phyloP scores from a whole-genome alignment of 2,329 filamentous ascomycete species.

The Thermothelomyces thermophilus region DNA sequence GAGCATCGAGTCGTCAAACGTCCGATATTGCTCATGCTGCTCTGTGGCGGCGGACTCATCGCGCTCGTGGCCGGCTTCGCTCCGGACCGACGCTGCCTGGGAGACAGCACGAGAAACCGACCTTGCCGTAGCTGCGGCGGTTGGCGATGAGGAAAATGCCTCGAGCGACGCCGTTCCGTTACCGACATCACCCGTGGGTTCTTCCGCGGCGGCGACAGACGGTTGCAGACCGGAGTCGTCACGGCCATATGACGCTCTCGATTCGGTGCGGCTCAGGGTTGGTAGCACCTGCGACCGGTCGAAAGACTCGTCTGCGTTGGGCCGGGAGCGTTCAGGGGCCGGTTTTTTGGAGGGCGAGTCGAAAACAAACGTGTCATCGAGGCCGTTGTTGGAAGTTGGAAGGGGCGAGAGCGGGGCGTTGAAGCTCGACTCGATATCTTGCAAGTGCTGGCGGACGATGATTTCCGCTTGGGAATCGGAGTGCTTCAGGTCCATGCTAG shows the following conservation, averaged over 20 bases:
- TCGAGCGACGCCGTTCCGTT: conserved; percentile 47
- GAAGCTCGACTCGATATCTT: conserved; percentile 62
- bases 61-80: neutral
- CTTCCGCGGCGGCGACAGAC: conserved; percentile 7
- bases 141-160: conserved; percentile 50
- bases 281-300: conserved; percentile 23
- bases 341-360: conserved; percentile 37
- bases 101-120: conserved; percentile 48
- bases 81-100: conserved; percentile 27
- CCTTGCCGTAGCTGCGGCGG: conserved; percentile 48
- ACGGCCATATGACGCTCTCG: conserved; percentile 5
- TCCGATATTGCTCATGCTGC: neutral
- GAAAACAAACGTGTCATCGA: conserved; percentile 56
- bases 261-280: conserved; percentile 12
- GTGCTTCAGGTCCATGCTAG: conserved; percentile 31
- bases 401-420: conserved; percentile 52
- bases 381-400: conserved; percentile 39
- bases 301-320: conserved; percentile 6
- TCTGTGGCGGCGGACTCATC: conserved; percentile 10
- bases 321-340: conserved; percentile 13
- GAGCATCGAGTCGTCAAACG: conserved; percentile 28
- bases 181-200: conserved; percentile 17
- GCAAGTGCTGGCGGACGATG: conserved; percentile 49
- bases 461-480: conserved; percentile 48
- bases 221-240: conserved; percentile 12